Conservation (phyloP, 1,284 basidiomycete genomes). For the Tranzscheliella williamsii region DNA sequence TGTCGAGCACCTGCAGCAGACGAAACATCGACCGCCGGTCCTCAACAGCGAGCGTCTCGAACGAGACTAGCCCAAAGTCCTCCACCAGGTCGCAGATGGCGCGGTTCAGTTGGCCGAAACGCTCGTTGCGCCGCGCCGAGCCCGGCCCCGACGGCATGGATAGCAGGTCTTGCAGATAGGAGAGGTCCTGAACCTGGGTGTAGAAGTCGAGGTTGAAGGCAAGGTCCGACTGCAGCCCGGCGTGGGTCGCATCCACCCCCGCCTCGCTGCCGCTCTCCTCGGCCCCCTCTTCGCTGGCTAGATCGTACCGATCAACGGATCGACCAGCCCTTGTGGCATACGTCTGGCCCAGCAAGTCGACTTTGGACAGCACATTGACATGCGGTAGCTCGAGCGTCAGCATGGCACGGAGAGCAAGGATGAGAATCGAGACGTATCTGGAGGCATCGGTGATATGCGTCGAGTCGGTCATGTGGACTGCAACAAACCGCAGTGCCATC, state of each 20-base stretch:
- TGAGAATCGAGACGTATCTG: constrained; percentile 89
- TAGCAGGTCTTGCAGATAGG: constrained; percentile 79
- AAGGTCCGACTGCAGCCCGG: constrained; percentile 11
- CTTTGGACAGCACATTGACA: constrained; percentile 93
- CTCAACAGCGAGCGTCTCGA: constrained; percentile 82
- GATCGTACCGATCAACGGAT: constrained; percentile 15
- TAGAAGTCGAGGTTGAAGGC: constrained; percentile 98
- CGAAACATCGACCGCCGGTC: constrained; percentile 57
- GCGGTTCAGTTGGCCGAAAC: constrained; percentile 70
- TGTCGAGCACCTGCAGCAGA: constrained; percentile 52
- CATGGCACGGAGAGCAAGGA: constrained; percentile 93
- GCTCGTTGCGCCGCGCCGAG: constrained; percentile 33
- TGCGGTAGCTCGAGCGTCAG: constrained; percentile 96
- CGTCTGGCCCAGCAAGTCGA: constrained; percentile 73
- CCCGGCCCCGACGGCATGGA: constrained; percentile 44
- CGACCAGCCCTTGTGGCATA: constrained; percentile 17
- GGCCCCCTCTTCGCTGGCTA: constrained; percentile 4
- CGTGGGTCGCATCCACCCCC: constrained; percentile 3
- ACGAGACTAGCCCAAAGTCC: constrained; percentile 90
- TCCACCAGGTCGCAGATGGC: constrained; percentile 88
- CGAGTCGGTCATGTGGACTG: constrained; percentile 92
- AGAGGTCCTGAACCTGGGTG: constrained; percentile 94
- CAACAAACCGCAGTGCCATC: constrained; percentile 78
- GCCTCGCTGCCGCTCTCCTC: constrained; percentile 1
- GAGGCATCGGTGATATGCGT: constrained; percentile 94